These are phyloP conservation scores for Clavispora santaluciae DNA, from an alignment of 805 yeast species.

Conservation along the genomic window DNA sequence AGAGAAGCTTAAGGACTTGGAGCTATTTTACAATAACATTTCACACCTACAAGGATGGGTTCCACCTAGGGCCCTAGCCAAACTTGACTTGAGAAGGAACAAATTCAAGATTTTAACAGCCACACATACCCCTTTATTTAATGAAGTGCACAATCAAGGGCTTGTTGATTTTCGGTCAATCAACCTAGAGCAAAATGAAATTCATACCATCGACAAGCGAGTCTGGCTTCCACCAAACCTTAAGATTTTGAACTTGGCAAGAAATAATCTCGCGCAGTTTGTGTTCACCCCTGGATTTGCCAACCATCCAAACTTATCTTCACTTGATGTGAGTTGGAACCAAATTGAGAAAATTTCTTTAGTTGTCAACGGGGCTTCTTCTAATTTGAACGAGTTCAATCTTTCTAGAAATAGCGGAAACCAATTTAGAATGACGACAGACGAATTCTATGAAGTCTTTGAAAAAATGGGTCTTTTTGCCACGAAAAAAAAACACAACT, in stretches of 20 bases:
- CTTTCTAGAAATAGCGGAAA: conserved; percentile 16
- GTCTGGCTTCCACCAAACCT: conserved; percentile 13
- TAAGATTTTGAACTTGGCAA: conserved; percentile 13
- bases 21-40: conserved; percentile 20
- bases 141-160: neutral
- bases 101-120: conserved; percentile 9
- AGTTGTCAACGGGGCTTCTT: conserved; percentile 2
- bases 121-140: conserved; percentile 11
- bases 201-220: conserved; percentile 8
- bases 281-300: conserved; percentile 8
- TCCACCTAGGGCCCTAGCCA: conserved; percentile 13
- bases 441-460: conserved; percentile 21
- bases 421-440: conserved; percentile 12
- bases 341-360: conserved; percentile 5
- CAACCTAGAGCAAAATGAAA: conserved; percentile 14
- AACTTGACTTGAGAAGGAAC: conserved; percentile 12
- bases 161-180: conserved; percentile 3
- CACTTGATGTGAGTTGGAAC: conserved; percentile 11
- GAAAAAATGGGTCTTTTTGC: conserved; percentile 19
- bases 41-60: conserved; percentile 16
- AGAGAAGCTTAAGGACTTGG: conserved; percentile 18
- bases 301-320: conserved; percentile 8
- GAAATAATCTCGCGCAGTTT: conserved; percentile 15
- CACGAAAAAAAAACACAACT: conserved; percentile 19
- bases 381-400: conserved; percentile 15